A percentile compares a stretch with the other conserved stretches of the same genome.
phyloP scores from a whole-genome alignment of 805 yeast genomes.

The Lachancea nothofagi region DNA sequence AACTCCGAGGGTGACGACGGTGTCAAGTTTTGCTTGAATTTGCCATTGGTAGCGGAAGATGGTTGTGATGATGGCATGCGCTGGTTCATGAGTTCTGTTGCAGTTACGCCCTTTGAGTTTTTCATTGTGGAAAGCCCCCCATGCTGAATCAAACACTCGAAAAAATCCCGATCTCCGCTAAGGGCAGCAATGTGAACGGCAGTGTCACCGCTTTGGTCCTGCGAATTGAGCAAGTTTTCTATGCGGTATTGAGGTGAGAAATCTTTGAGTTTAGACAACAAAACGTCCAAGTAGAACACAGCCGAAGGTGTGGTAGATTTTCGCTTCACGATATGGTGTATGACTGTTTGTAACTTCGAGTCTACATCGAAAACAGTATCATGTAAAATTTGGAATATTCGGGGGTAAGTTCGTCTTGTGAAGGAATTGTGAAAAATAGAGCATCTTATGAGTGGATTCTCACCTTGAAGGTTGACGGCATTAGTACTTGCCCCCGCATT shows the following conservation, averaged over 20 bases:
- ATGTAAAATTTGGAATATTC: conserved; percentile 66
- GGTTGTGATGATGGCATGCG: conserved; percentile 19
- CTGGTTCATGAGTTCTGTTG: conserved; percentile 35
- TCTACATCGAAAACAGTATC: conserved; percentile 78
- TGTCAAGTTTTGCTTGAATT: conserved; percentile 2
- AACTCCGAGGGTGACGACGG: conserved; percentile 18
- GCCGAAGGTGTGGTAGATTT: conserved; percentile 72
- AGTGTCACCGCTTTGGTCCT: conserved; percentile 79
- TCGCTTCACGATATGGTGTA: conserved; percentile 80
- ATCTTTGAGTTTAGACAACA: conserved; percentile 68
- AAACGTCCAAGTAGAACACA: conserved; percentile 70
- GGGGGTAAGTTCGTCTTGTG: conserved; percentile 73
- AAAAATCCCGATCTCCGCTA: conserved; percentile 54
- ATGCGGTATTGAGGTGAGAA: conserved; percentile 57
- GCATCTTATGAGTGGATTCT: conserved; percentile 81
- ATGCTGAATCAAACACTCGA: conserved; percentile 22
- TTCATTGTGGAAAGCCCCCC: conserved; percentile 41
- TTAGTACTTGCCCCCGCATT: conserved; percentile 63
- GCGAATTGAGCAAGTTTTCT: conserved; percentile 51
- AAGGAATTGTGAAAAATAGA: conserved; percentile 85
- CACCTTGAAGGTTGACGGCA: conserved; percentile 63
- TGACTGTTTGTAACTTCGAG: conserved; percentile 62
- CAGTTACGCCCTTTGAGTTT: conserved; percentile 34
- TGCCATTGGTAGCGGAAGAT: conserved; percentile 6
- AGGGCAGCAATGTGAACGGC: conserved; percentile 80